Percentiles rank a stretch among this genome's conserved stretches.
Evolutionary conservation across 2,329 filamentous ascomycete genomes (phyloP).

Genomic region (Ceratocystis smalleyi): DNA sequence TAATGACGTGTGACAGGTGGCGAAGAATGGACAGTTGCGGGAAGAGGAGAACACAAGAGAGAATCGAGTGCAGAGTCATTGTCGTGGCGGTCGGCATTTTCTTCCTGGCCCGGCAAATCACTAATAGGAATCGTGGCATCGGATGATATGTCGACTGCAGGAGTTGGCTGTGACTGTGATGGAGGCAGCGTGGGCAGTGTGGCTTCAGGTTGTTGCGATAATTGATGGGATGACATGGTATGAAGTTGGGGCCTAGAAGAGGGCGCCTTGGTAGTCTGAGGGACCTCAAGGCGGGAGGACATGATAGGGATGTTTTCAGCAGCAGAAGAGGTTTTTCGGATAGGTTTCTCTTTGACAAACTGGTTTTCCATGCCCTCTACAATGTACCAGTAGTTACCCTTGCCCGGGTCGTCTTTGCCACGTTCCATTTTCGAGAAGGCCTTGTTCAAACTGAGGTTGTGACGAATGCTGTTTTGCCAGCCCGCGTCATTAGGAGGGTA

Average conservation of each 20-base stretch:
- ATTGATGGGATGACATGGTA: slow-evolving; percentile 8
- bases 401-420: slow-evolving; percentile 91
- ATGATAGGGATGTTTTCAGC: slow-evolving; percentile 44
- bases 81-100: slow-evolving; percentile 27
- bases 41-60: slow-evolving; percentile 55
- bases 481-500: slow-evolving; percentile 74
- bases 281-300: slow-evolving; percentile 36
- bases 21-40: slow-evolving; percentile 69
- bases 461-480: slow-evolving; percentile 98
- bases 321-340: slow-evolving; percentile 40
- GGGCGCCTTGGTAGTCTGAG: slow-evolving; percentile 20
- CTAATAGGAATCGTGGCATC: slow-evolving; percentile 64
- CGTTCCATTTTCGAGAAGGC: slow-evolving; percentile 90
- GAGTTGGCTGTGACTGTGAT: slow-evolving; percentile 25
- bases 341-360: slow-evolving; percentile 76
- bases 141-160: slow-evolving; percentile 49
- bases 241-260: slow-evolving; percentile 26
- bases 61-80: slow-evolving; percentile 29
- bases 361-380: slow-evolving; percentile 75
- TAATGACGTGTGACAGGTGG: slow-evolving; percentile 56
- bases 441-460: slow-evolving; percentile 94
- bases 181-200: slow-evolving; percentile 27
- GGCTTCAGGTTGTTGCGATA: not conserved
- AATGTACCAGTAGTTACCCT: slow-evolving; percentile 95
- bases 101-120: slow-evolving; percentile 44